A percentile compares a stretch with the other conserved stretches of the same genome.
Evolutionary conservation across 2,329 filamentous ascomycete species (phyloP).

Genomic region (Albophoma yamanashiensis): DNA sequence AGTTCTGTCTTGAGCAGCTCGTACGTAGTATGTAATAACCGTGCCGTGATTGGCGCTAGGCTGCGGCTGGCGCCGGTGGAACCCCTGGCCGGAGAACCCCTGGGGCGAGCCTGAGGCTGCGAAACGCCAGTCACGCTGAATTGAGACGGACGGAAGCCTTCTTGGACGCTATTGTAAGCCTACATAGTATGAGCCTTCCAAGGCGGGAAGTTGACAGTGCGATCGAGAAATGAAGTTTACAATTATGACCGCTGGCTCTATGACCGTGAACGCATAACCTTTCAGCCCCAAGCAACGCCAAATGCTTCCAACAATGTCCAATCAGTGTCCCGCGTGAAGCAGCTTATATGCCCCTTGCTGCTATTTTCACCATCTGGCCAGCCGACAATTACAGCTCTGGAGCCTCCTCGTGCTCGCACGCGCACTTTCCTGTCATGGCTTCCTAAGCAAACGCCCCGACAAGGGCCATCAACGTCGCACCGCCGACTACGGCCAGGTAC

Average conservation of each 20-base stretch:
- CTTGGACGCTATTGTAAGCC: neutral
- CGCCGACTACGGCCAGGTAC: constrained; percentile 51
- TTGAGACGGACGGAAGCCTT: neutral
- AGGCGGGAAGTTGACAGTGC: neutral
- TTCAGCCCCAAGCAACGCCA: neutral
- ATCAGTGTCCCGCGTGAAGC: neutral
- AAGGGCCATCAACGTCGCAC: constrained; percentile 58
- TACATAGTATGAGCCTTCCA: neutral
- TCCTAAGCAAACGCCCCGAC: constrained; percentile 60
- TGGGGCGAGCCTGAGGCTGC: neutral
- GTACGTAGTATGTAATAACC: no score
- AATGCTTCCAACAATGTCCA: neutral
- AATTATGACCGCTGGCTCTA: neutral
- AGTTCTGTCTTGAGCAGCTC: neutral
- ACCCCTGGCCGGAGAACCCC: neutral
- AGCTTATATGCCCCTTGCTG: neutral
- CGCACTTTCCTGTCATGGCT: no score
- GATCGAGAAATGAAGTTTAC: no score
- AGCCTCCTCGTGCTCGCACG: neutral
- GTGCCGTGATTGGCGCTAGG: neutral
- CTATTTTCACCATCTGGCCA: neutral
- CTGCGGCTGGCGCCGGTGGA: neutral
- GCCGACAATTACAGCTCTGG: neutral
- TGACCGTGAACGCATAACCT: neutral
- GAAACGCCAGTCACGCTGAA: no score